Evolutionary conservation across 768 basidiomycete genomes (phyloP), one percentile per base, ranked within the genome.

Genomic region (Lactifluus piperatus): DNA sequence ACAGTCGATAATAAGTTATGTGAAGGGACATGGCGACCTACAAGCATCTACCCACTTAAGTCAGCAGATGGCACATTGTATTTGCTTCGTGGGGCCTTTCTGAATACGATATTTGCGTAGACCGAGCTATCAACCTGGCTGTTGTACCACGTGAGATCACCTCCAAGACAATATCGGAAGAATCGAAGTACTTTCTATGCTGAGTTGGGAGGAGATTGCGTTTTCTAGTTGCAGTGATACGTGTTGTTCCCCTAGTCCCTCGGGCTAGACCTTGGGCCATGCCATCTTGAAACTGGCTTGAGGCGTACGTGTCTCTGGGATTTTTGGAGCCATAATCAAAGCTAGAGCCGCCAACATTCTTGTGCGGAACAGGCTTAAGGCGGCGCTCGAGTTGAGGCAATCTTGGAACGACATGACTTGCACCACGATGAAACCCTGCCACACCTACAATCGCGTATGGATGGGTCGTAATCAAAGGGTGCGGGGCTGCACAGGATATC

Each of bases 401-500:
- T 30, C 37, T 9, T 27, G 37, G 32, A 18, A 34, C 29, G 30
- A 27, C 27, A 45, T 45, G 44, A 27, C 52, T 56, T 13, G 54
- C 44, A 30, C 22, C 54, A 47, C 50, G 60, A 14, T 61, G 54
- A 22, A 61, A 61, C 27, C 60, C 60, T 32, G 37, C 50, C 22
- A 61, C 60, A 46, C 60, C 54, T 34, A 45, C 50, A 6, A 61
- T 56, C 8, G 27, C 20, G 26, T 61, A 61, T 9, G 54, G 50
- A 7, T 24, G 54, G 36, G 60, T 51, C 3, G 60, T 61, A 11
- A 61, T 47, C 8, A 61, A 24, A n/a, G 29, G 18, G 26, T 43
- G 54, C 22, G 27, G 54, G 11, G 22, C 54, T 61, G 37, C 30
- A 45, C 14, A 22, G 32, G 20, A 22, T 22, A 7, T 61, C 29